Percentiles rank a stretch among this genome's conserved stretches.
These are phyloP conservation scores for Talaromyces stipitatus DNA, from an alignment of 495 filamentous ascomycete species.

Conservation along the genomic window DNA sequence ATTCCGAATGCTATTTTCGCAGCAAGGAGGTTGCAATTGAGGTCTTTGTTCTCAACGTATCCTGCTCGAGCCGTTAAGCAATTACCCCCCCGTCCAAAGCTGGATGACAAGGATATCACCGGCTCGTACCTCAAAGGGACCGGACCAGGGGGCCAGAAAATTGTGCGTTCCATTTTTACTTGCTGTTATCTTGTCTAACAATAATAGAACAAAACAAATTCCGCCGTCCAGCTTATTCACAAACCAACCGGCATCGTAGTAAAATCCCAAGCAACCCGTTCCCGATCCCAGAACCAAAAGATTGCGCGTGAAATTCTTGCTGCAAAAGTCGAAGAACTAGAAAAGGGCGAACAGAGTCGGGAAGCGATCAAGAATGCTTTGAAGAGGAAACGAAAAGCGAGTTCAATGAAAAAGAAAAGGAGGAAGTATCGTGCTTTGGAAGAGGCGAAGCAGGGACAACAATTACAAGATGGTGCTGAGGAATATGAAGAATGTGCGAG, in stretches of 20 bases:
- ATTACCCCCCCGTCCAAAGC: conserved; percentile 66
- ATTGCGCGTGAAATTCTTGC: conserved; percentile 73
- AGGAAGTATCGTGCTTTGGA: conserved; percentile 55
- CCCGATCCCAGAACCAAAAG: conserved; percentile 80
- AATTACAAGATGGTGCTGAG: conserved; percentile 32
- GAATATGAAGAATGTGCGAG: conserved; percentile 37
- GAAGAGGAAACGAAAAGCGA: conserved; percentile 56
- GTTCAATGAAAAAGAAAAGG: conserved; percentile 55
- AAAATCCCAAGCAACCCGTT: conserved; percentile 87
- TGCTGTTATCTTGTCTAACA: neutral
- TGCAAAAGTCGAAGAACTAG: conserved; percentile 62
- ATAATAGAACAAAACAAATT: conserved; percentile 86
- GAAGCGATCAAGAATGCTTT: conserved; percentile 45
- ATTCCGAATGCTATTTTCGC: neutral
- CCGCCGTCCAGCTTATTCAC: conserved; percentile 90
- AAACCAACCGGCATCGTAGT: conserved; percentile 81
- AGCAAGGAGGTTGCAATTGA: neutral
- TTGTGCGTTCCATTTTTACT: conserved; percentile 29
- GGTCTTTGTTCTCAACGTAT: conserved; percentile 20
- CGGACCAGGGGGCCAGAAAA: conserved; percentile 94
- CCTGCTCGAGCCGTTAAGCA: conserved; percentile 33
- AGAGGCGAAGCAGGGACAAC: conserved; percentile 31
- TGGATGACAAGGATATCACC: conserved; percentile 70
- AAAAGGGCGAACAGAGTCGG: conserved; percentile 53
- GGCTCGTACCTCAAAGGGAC: conserved; percentile 85